Evolutionary conservation across 306 rosid species (phyloP).

Genomic region (Corylus americana): DNA sequence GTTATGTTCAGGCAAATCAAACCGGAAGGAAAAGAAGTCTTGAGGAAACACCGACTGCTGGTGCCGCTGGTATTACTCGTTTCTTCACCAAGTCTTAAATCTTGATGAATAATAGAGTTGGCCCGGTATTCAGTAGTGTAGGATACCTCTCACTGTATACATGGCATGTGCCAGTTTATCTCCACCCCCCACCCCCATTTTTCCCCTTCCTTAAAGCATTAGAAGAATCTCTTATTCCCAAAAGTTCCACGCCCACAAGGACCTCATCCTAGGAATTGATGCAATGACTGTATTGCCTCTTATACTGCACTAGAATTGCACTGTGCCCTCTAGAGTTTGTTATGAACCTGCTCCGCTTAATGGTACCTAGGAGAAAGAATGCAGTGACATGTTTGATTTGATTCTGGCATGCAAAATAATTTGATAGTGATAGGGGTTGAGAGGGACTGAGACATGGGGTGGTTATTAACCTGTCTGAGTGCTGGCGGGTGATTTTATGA

Average conservation of each 20-base stretch:
- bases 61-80: slow-evolving; percentile 67
- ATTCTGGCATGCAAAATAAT: background rate
- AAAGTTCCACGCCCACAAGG: background rate
- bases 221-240: background rate
- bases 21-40: slow-evolving; percentile 74
- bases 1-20: slow-evolving; percentile 70
- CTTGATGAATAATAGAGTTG: slow-evolving; percentile 28
- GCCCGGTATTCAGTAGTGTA: slow-evolving; percentile 23
- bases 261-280: background rate
- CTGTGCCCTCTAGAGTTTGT: background rate
- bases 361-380: background rate
- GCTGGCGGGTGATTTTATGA: background rate
- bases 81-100: slow-evolving; percentile 36
- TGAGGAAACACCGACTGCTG: slow-evolving; percentile 74
- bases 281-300: background rate
- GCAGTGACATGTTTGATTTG: background rate
- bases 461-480: background rate
- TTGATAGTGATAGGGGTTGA: background rate
- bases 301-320: background rate
- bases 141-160: slow-evolving; percentile 20
- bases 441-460: background rate
- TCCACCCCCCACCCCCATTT: background rate
- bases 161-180: slow-evolving; percentile 17
- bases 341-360: background rate
- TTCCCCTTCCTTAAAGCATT: background rate